These are phyloP conservation scores for Moniliophthora roreri DNA, from an alignment of 1,284 basidiomycete genomes.

Conservation along the genomic window DNA sequence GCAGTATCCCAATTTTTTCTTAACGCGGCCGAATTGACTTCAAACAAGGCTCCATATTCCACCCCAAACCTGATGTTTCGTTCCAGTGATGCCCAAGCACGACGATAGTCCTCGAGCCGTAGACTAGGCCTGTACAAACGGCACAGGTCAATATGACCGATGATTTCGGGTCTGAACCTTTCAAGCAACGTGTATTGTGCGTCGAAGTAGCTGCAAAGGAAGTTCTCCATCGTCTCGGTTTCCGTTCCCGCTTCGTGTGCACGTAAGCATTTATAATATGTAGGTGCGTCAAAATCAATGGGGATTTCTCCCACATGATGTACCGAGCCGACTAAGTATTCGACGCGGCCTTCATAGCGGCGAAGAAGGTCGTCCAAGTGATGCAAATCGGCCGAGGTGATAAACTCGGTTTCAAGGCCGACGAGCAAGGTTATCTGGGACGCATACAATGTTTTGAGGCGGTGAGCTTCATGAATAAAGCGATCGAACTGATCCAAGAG, in stretches of 20 bases:
- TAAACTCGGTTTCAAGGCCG: slow-evolving; percentile 93
- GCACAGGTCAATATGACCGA: slow-evolving; percentile 94
- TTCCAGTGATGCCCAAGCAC: slow-evolving; percentile 65
- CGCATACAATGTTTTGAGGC: slow-evolving; percentile 62
- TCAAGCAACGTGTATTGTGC: slow-evolving; percentile 72
- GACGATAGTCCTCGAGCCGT: slow-evolving; percentile 50
- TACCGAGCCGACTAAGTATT: slow-evolving; percentile 92
- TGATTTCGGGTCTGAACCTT: slow-evolving; percentile 80
- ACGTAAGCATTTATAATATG: slow-evolving; percentile 62
- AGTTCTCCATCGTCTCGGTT: slow-evolving; percentile 33
- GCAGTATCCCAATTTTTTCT: slow-evolving; percentile 87
- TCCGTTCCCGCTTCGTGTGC: slow-evolving; percentile 33
- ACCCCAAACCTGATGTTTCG: slow-evolving; percentile 79
- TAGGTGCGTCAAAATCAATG: slow-evolving; percentile 88
- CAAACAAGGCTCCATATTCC: slow-evolving; percentile 89
- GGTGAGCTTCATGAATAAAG: slow-evolving; percentile 78
- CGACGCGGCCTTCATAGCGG: slow-evolving; percentile 52
- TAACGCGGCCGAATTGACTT: slow-evolving; percentile 91
- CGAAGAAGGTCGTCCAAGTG: slow-evolving; percentile 52
- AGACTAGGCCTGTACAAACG: slow-evolving; percentile 74
- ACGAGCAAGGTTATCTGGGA: slow-evolving; percentile 77
- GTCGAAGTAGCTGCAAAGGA: slow-evolving; percentile 80
- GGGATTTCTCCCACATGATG: slow-evolving; percentile 90
- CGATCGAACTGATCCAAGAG: slow-evolving; percentile 62
- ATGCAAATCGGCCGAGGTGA: slow-evolving; percentile 68